Base-by-base conservation (phyloP, 2,329 filamentous ascomycete species). In the Zymoseptoria tritici region DNA sequence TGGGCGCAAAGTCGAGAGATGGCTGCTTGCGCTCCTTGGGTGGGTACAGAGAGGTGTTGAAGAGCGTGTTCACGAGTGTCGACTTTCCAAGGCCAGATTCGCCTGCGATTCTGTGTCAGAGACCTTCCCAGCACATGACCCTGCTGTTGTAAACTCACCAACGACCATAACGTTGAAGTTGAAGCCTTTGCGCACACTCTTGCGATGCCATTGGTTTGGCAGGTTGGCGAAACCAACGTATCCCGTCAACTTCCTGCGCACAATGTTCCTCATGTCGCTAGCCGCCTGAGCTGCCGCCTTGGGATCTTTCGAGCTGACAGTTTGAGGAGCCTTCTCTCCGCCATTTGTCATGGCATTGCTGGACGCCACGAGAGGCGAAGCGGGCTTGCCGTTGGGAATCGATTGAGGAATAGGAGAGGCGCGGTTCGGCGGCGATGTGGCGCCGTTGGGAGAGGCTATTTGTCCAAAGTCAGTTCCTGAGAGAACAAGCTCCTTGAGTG, bases 91-190 rank as follows among this genome's bases (percentile, higher is more conserved):
- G 86, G 68, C 94, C 94, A 75, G 94, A 99, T 87, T 99, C 94
- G 85, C 94, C 94, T 97, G 68, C 19, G 55, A 21, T 24, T 19
- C 4, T 16, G 19, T 57, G 61, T 68, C 63, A 67, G 59, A 49
- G 49, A 55, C 49, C 55, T 54, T 53, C 60, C 56, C 55, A 49
- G 36, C 29, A 8, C 6, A 31, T n/a, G 9, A 13, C 31, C 24
- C 19, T 54, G 21, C 11, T 49, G 49, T 51, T 52, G 54, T 19
- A 51, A 52, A 87, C 92, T 74, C 83, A 97, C 94, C 94, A 79
- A 99, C 94, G 78, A 99, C 94, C 94, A 99, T 99, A 70, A 99
- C 94, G 76, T 99, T 99, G 84, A 99, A 99, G 85, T 97, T 99
- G 85, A 99, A 99, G 64, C 94, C 94, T 80, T 99, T 99, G 75